These are phyloP conservation scores for Metschnikowia orientalis DNA, from an alignment of 805 yeast genomes.

Conservation along the genomic window DNA sequence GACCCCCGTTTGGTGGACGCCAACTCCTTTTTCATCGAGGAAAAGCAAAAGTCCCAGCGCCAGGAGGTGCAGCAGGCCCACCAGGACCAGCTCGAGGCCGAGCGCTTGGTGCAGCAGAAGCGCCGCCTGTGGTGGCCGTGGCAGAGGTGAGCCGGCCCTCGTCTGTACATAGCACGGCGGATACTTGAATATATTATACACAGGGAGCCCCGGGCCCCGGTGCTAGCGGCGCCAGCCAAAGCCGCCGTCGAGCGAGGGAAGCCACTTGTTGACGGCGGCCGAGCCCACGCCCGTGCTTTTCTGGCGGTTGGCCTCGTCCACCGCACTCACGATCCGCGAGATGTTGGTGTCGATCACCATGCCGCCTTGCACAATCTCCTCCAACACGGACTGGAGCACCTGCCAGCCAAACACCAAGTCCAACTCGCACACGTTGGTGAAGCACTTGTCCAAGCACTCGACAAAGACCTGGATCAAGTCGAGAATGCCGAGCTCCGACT, in stretches of 20 bases:
- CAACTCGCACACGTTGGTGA: conserved; percentile 89
- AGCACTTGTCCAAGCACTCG: conserved; percentile 88
- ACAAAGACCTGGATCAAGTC: conserved; percentile 96
- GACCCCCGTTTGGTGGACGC: conserved; percentile 38
- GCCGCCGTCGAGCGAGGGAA: conserved; percentile 23
- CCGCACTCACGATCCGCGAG: conserved; percentile 71
- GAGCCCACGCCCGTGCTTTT: conserved; percentile 31
- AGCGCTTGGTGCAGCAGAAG: conserved; percentile 19
- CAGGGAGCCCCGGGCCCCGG: neutral
- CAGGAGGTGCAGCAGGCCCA: conserved; percentile 25
- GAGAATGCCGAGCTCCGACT: conserved; percentile 86
- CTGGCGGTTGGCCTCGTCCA: conserved; percentile 65
- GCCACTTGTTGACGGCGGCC: conserved; percentile 15
- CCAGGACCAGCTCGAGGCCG: conserved; percentile 16
- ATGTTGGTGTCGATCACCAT: conserved; percentile 95
- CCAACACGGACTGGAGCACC: conserved; percentile 83
- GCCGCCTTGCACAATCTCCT: conserved; percentile 94
- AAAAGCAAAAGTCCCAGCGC: conserved; percentile 38
- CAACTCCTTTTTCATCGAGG: conserved; percentile 44
- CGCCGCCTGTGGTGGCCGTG: conserved; percentile 22
- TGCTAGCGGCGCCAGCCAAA: conserved; percentile 17
- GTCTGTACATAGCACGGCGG: neutral
- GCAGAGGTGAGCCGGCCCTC: conserved; percentile 7
- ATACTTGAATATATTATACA: conserved; percentile 1
- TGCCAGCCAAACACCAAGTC: conserved; percentile 99